Evolutionary conservation across 2,329 filamentous ascomycete species (phyloP).

Genomic region (Furcasterigmium sp.): DNA sequence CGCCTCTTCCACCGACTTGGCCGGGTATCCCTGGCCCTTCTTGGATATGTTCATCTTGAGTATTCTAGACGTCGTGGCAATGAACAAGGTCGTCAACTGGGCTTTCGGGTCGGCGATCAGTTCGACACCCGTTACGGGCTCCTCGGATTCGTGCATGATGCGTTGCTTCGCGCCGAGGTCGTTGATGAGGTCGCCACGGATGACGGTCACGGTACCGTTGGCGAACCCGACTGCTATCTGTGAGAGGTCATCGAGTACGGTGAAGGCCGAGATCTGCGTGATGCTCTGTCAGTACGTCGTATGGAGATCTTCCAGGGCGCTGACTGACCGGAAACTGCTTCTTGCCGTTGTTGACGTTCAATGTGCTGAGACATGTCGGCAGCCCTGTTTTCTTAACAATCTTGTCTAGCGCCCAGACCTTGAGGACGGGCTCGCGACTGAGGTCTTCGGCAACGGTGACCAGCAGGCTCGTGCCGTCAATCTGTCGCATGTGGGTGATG

Average conservation of each 20-base stretch:
- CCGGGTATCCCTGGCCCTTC: slow-evolving; percentile 82
- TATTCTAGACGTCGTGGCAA: slow-evolving; percentile 85
- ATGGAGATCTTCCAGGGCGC: too few relatives aligned
- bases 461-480: slow-evolving; percentile 79
- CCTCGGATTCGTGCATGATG: slow-evolving; percentile 93
- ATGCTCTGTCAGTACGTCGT: background rate
- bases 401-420: slow-evolving; percentile 97
- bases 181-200: slow-evolving; percentile 90
- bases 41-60: slow-evolving; percentile 83
- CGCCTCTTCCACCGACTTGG: slow-evolving; percentile 80
- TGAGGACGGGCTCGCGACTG: slow-evolving; percentile 79
- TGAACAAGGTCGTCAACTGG: slow-evolving; percentile 72
- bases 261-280: slow-evolving; percentile 74
- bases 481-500: slow-evolving; percentile 88
- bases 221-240: slow-evolving; percentile 95
- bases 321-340: slow-evolving; percentile 80
- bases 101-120: slow-evolving; percentile 51
- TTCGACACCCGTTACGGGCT: slow-evolving; percentile 89
- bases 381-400: slow-evolving; percentile 88
- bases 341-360: slow-evolving; percentile 82
- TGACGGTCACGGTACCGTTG: slow-evolving; percentile 89
- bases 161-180: slow-evolving; percentile 91
- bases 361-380: slow-evolving; percentile 80
- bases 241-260: slow-evolving; percentile 79
- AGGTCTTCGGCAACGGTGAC: slow-evolving; percentile 87